phyloP scores from a whole-genome alignment of 1,139 yeast genomes.

The Wickerhamomyces sp. region DNA sequence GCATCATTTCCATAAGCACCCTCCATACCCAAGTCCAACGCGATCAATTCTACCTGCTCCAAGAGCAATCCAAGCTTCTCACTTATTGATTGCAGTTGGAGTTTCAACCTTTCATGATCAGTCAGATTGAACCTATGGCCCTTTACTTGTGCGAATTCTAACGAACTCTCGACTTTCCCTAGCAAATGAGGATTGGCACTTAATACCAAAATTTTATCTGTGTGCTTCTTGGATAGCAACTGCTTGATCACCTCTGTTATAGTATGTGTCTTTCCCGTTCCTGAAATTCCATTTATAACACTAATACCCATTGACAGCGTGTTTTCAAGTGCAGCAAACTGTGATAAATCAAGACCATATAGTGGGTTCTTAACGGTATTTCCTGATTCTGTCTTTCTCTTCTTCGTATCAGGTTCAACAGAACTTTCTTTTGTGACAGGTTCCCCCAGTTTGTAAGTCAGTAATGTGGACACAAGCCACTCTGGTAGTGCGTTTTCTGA shows the following conservation, averaged over 20 bases:
- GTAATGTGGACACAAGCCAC: constrained; percentile 27
- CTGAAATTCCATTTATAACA: constrained; percentile 40
- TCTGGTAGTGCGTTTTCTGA: constrained; percentile 21
- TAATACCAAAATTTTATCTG: constrained; percentile 33
- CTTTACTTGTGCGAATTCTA: too few species aligned
- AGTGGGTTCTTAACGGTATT: too few species aligned
- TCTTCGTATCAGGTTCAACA: constrained; percentile 24
- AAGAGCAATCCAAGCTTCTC: constrained; percentile 22
- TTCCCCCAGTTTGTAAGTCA: neutral
- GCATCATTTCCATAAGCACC: constrained; percentile 40
- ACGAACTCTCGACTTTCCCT: too few species aligned
- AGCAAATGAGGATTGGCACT: too few species aligned
- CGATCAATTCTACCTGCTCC: constrained; percentile 29
- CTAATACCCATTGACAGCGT: constrained; percentile 32
- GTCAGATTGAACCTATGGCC: constrained; percentile 9
- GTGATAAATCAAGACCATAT: constrained; percentile 23
- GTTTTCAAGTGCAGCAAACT: constrained; percentile 31
- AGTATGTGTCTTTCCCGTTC: constrained; percentile 39
- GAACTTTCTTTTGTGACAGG: constrained; percentile 22
- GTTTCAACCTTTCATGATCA: constrained; percentile 1
- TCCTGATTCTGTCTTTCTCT: too few species aligned
- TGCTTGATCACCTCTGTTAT: constrained; percentile 24
- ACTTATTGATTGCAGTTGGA: constrained; percentile 2
- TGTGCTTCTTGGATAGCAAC: constrained; percentile 25
- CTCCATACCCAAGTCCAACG: constrained; percentile 29